Conservation (phyloP, 2,329 filamentous ascomycete species). For the Lecanoromycetidae sp. region DNA sequence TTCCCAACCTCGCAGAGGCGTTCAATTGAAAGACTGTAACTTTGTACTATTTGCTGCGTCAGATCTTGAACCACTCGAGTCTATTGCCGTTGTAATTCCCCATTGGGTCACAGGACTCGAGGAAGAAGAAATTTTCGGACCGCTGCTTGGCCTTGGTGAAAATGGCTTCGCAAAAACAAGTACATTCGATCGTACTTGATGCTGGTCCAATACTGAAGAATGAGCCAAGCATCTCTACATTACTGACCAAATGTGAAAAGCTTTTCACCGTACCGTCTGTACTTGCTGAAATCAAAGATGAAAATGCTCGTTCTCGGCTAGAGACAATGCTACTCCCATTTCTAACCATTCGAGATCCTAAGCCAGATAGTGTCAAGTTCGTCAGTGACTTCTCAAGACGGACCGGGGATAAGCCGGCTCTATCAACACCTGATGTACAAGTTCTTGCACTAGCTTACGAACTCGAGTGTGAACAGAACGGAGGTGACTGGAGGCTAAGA, state of each 20-base stretch:
- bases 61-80: too few relatives aligned
- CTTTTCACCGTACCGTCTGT: conserved; percentile 79
- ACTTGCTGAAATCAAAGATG: conserved; percentile 75
- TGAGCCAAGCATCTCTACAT: conserved; percentile 69
- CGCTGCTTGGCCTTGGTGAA: too few relatives aligned
- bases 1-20: too few relatives aligned
- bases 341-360: conserved; percentile 62
- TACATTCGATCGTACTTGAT: conserved; percentile 78
- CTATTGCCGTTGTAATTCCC: too few relatives aligned
- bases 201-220: conserved; percentile 91
- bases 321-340: conserved; percentile 81
- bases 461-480: conserved; percentile 79
- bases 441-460: conserved; percentile 87
- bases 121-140: too few relatives aligned
- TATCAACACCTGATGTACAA: conserved; percentile 81
- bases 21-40: too few relatives aligned
- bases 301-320: conserved; percentile 64
- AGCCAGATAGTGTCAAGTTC: conserved; percentile 63
- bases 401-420: conserved; percentile 77
- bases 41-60: too few relatives aligned
- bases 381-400: conserved; percentile 74
- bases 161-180: conserved; percentile 47
- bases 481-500: conserved; percentile 76
- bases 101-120: too few relatives aligned
- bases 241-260: conserved; percentile 63